These are phyloP conservation scores for Fusarium stilboides DNA, from an alignment of 2,329 filamentous ascomycete genomes.

Conservation along the genomic window DNA sequence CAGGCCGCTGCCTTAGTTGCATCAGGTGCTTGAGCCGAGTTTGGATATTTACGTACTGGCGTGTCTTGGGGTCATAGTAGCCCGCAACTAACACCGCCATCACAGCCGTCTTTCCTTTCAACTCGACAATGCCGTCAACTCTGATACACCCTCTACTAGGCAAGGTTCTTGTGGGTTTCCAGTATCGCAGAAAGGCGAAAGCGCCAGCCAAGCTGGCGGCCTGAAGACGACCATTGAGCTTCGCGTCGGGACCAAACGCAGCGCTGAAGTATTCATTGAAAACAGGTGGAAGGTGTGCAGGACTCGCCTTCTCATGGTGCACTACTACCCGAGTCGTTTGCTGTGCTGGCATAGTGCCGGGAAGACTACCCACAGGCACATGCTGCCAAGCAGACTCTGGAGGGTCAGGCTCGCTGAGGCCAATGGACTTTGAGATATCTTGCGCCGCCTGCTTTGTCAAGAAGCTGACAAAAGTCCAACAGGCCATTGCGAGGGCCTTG, in stretches of 20 bases:
- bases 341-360: slow-evolving; percentile 42
- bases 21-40: slow-evolving; percentile 62
- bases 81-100: slow-evolving; percentile 67
- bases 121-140: slow-evolving; percentile 69
- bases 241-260: slow-evolving; percentile 50
- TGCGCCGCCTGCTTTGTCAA: slow-evolving; percentile 62
- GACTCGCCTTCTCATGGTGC: slow-evolving; percentile 44
- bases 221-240: slow-evolving; percentile 55
- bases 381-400: slow-evolving; percentile 54
- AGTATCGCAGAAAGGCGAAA: slow-evolving; percentile 61
- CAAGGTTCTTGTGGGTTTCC: slow-evolving; percentile 59
- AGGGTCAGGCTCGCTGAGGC: slow-evolving; percentile 53
- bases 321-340: slow-evolving; percentile 47
- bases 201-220: slow-evolving; percentile 54
- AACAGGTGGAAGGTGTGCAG: slow-evolving; percentile 46
- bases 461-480: slow-evolving; percentile 67
- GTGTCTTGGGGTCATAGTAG: slow-evolving; percentile 71
- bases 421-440: slow-evolving; percentile 63
- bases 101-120: slow-evolving; percentile 62
- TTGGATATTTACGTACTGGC: slow-evolving; percentile 60
- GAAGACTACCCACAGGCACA: slow-evolving; percentile 46
- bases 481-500: slow-evolving; percentile 64
- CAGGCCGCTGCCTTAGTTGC: slow-evolving; percentile 58
- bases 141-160: slow-evolving; percentile 67
- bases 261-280: slow-evolving; percentile 48